Evolutionary conservation across 179 eudicot genomes (phyloP).

Genomic region (Carnegiea gigantea): DNA sequence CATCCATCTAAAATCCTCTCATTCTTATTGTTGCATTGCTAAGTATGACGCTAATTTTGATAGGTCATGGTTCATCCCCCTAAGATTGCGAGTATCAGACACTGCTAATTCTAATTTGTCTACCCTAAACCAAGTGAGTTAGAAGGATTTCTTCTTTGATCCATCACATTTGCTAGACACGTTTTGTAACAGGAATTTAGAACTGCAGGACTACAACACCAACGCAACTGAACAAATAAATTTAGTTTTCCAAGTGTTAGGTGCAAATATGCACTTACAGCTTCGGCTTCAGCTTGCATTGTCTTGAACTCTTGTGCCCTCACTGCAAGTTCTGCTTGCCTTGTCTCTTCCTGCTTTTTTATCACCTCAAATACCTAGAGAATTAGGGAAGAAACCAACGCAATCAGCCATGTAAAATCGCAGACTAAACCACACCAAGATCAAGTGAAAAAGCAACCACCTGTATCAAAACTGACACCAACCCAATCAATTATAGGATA

Average conservation of each 20-base stretch:
- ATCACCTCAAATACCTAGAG: conserved; percentile 25
- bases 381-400: background rate
- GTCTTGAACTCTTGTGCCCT: conserved; percentile 63
- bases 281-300: conserved; percentile 62
- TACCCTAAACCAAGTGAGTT: background rate
- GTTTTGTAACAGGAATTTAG: background rate
- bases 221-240: background rate
- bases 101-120: background rate
- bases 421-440: background rate
- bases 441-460: background rate
- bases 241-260: background rate
- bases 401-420: background rate
- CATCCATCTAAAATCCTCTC: background rate
- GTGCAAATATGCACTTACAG: conserved; percentile 37
- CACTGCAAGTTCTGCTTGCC: conserved; percentile 49
- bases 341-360: conserved; percentile 71
- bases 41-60: background rate
- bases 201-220: background rate
- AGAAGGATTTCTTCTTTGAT: background rate
- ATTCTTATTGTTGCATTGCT: background rate
- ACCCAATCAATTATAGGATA: background rate
- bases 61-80: background rate
- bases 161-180: background rate
- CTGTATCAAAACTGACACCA: background rate
- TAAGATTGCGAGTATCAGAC: background rate